These are phyloP conservation scores for Trichophyton equinum DNA, from an alignment of 2,329 filamentous ascomycete species.

Conservation along the genomic window DNA sequence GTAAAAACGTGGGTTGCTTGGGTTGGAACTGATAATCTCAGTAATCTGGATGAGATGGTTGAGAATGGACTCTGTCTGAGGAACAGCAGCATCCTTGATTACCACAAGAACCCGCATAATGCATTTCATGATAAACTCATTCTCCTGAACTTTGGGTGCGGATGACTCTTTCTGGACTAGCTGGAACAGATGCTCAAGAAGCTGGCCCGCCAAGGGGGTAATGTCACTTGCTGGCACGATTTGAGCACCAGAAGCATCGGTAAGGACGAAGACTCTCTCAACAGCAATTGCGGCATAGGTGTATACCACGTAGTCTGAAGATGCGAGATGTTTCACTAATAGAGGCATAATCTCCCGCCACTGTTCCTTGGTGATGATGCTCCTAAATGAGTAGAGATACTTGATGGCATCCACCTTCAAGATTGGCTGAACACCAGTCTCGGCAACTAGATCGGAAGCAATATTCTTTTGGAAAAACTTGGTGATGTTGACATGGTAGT, in stretches of 20 bases:
- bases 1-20: conserved; percentile 94
- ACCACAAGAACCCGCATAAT: conserved; percentile 96
- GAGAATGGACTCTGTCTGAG: conserved; percentile 65
- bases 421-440: conserved; percentile 60
- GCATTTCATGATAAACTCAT: conserved; percentile 97
- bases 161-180: conserved; percentile 75
- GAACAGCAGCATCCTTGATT: conserved; percentile 66
- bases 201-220: conserved; percentile 67
- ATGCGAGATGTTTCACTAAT: conserved; percentile 80
- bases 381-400: conserved; percentile 92
- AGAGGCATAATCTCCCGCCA: conserved; percentile 85
- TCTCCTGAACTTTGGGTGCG: conserved; percentile 91
- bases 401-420: conserved; percentile 97
- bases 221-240: conserved; percentile 73
- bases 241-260: conserved; percentile 59
- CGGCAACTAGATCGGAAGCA: conserved; percentile 70
- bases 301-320: conserved; percentile 89
- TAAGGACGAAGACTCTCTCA: conserved; percentile 80
- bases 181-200: conserved; percentile 80
- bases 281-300: conserved; percentile 94
- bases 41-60: conserved; percentile 80
- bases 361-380: conserved; percentile 79
- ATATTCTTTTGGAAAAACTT: conserved; percentile 93
- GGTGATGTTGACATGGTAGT: conserved; percentile 74
- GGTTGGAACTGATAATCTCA: conserved; percentile 82